Conservation (phyloP, 1,284 basidiomycete genomes). For the Marasmius tenuissimus region DNA sequence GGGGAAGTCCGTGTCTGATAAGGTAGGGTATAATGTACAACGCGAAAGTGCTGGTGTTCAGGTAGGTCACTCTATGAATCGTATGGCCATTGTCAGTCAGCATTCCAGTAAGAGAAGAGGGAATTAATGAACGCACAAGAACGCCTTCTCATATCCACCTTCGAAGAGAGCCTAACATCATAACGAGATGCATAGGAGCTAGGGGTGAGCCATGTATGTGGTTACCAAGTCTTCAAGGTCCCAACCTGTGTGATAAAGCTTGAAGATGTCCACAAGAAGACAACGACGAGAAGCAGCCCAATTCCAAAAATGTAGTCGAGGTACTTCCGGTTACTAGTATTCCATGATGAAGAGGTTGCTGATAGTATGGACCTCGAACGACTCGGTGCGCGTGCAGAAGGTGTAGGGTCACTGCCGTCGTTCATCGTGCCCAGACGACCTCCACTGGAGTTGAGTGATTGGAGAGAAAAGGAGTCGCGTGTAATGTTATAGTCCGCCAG, state of each 20-base stretch:
- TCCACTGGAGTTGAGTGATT: background rate
- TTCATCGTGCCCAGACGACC: background rate
- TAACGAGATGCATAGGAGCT: constrained; percentile 8
- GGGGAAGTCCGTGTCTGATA: constrained; percentile 69
- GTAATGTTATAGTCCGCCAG: background rate
- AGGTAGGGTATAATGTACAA: constrained; percentile 86
- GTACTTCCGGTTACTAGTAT: constrained; percentile 15
- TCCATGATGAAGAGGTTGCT: background rate
- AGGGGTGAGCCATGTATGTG: background rate
- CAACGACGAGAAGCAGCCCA: constrained; percentile 73
- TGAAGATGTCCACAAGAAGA: constrained; percentile 81
- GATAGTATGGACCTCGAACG: constrained; percentile 12
- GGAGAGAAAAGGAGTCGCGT: background rate
- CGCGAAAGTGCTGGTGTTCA: constrained; percentile 86
- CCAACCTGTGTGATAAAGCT: constrained; percentile 79
- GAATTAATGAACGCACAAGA: constrained; percentile 54
- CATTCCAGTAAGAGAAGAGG: constrained; percentile 1
- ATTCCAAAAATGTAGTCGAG: constrained; percentile 73
- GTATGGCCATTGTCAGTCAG: constrained; percentile 9
- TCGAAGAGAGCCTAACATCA: constrained; percentile 60
- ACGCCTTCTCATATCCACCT: constrained; percentile 78
- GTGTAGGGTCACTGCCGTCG: background rate
- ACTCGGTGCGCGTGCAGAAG: background rate
- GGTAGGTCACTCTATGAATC: constrained; percentile 71
- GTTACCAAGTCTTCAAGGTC: background rate